Conservation (phyloP, 768 basidiomycete genomes). For the Lactarius deliciosus region DNA sequence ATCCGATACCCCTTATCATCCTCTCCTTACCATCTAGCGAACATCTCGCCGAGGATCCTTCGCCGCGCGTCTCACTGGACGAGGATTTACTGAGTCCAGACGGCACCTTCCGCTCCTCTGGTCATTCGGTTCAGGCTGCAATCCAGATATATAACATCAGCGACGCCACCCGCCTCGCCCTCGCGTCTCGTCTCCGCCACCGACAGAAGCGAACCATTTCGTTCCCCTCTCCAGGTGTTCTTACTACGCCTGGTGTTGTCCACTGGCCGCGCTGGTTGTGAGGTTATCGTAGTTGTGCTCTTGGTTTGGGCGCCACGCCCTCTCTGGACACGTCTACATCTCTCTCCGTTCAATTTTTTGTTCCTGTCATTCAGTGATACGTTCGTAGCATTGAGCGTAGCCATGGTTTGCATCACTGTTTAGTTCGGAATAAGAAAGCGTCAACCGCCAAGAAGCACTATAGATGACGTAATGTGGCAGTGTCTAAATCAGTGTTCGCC, state of each 20-base stretch:
- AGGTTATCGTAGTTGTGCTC: neutral
- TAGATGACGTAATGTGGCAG: neutral
- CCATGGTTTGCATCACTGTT: neutral
- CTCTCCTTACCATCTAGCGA: constrained; percentile 20
- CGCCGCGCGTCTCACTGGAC: neutral
- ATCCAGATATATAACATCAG: neutral
- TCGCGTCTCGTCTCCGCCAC: constrained; percentile 18
- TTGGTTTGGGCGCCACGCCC: neutral
- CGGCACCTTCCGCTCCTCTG: constrained; percentile 19
- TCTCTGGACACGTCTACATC: neutral
- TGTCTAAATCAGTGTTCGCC: neutral
- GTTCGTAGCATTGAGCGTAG: neutral
- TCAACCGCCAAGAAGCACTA: neutral
- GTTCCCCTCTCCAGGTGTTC: neutral
- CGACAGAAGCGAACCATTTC: constrained; percentile 3
- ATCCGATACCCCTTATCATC: constrained; percentile 19
- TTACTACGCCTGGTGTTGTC: neutral
- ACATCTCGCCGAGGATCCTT: neutral
- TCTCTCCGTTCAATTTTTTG: neutral
- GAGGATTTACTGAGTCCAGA: constrained; percentile 20
- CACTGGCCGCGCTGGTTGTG: constrained; percentile 25
- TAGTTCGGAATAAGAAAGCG: too few species aligned
- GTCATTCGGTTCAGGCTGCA: neutral
- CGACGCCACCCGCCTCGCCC: constrained; percentile 11
- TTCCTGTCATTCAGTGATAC: neutral